Percentiles rank a stretch among this genome's conserved stretches.
phyloP scores from a whole-genome alignment of 768 basidiomycete species.

The Naganishia vishniacii region DNA sequence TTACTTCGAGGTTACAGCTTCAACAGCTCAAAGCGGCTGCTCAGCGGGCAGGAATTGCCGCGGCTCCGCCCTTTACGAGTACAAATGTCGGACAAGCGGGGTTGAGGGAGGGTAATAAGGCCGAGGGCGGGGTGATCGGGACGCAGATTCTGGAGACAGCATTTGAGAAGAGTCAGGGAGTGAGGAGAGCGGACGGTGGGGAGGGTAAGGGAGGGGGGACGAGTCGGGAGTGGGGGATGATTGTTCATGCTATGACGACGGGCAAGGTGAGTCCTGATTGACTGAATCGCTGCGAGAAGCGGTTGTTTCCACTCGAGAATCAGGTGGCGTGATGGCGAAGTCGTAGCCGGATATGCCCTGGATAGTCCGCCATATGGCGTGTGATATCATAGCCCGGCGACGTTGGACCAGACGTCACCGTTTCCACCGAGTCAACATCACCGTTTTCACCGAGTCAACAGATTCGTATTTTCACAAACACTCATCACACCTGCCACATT shows the following conservation, averaged over 20 bases:
- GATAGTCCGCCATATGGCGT: too few species aligned
- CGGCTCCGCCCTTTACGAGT: not conserved
- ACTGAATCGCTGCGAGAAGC: too few species aligned
- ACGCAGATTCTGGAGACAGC: slow-evolving; percentile 49
- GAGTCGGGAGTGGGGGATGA: slow-evolving; percentile 43
- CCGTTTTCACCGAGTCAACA: too few species aligned
- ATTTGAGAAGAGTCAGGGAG: slow-evolving; percentile 42
- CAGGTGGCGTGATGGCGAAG: too few species aligned
- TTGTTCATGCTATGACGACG: slow-evolving; percentile 37
- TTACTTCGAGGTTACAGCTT: slow-evolving; percentile 44
- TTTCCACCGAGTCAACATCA: too few species aligned
- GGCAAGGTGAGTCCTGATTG: slow-evolving; percentile 39
- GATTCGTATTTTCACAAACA: too few species aligned
- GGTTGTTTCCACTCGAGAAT: too few species aligned
- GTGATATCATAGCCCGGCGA: too few species aligned
- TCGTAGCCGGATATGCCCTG: too few species aligned
- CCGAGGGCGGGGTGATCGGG: slow-evolving; percentile 43
- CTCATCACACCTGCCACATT: not conserved
- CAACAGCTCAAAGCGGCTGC: slow-evolving; percentile 49
- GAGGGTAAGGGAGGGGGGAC: slow-evolving; percentile 26
- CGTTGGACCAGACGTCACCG: too few species aligned
- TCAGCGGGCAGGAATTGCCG: slow-evolving; percentile 41
- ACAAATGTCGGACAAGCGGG: not conserved
- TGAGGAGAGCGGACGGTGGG: slow-evolving; percentile 27
- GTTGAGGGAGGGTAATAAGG: not conserved